Percentiles rank a stretch among this genome's conserved stretches.
Evolutionary conservation across 805 yeast genomes (phyloP).

Genomic region (Suhomyces xylopsoci): DNA sequence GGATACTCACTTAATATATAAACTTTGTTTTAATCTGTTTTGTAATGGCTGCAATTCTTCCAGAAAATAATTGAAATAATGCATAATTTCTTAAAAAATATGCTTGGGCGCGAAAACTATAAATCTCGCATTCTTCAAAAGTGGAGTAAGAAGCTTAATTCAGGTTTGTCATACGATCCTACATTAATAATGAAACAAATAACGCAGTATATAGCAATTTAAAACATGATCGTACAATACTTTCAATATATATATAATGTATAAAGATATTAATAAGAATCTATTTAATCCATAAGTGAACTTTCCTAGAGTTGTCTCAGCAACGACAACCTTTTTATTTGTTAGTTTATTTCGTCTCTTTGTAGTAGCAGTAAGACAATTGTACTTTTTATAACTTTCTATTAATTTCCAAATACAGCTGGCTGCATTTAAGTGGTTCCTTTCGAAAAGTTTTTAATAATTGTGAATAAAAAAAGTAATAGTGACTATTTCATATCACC

Average conservation of each 20-base stretch:
- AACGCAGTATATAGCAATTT: background rate
- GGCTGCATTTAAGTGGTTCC: background rate
- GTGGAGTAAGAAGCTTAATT: no score
- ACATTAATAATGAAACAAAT: background rate
- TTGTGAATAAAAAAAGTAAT: background rate
- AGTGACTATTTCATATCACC: conserved; percentile 13
- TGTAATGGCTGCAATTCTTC: background rate
- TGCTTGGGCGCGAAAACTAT: background rate
- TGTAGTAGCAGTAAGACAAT: background rate
- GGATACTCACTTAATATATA: background rate
- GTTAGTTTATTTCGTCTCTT: background rate
- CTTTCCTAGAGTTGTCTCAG: background rate
- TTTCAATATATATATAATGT: background rate
- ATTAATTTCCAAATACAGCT: conserved; percentile 3
- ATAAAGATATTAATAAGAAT: background rate
- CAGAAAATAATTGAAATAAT: background rate
- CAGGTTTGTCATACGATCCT: no score
- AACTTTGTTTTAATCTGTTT: background rate
- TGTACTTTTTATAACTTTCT: background rate
- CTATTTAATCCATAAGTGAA: background rate
- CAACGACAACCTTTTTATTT: background rate
- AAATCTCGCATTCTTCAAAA: background rate
- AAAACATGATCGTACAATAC: background rate
- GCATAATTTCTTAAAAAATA: background rate
- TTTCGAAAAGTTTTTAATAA: background rate